These are phyloP conservation scores for Gossypium schwendimanii DNA, from an alignment of 441 rosid species.

Conservation along the genomic window DNA sequence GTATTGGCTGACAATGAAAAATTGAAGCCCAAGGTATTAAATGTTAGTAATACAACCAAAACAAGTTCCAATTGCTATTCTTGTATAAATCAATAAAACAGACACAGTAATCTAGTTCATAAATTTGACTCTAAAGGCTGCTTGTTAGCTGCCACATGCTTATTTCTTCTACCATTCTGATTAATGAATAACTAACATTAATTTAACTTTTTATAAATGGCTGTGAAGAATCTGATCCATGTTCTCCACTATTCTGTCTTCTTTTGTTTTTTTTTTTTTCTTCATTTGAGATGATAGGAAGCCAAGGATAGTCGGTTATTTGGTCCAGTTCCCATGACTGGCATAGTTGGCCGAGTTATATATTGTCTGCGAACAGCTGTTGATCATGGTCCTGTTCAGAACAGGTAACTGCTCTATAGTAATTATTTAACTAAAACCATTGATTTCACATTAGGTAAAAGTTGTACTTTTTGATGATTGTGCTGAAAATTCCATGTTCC, in stretches of 20 bases:
- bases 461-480: not conserved
- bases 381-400: slow-evolving; percentile 88
- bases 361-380: slow-evolving; percentile 75
- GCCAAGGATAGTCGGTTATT: slow-evolving; percentile 80
- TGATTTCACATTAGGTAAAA: not conserved
- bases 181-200: not conserved
- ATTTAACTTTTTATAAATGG: not conserved
- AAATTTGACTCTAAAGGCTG: not conserved
- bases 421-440: not conserved
- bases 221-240: not conserved
- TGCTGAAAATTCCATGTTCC: slow-evolving; percentile 3
- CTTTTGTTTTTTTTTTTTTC: not conserved
- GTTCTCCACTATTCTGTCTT: not conserved
- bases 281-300: slow-evolving; percentile 41
- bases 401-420: slow-evolving; percentile 48
- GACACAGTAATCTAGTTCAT: not conserved
- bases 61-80: not conserved
- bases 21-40: slow-evolving; percentile 67
- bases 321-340: slow-evolving; percentile 72
- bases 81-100: not conserved
- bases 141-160: not conserved
- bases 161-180: not conserved
- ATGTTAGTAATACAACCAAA: not conserved
- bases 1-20: slow-evolving; percentile 75
- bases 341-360: slow-evolving; percentile 77